Conservation (phyloP, 441 rosid species). For the Brassica hybrid region DNA sequence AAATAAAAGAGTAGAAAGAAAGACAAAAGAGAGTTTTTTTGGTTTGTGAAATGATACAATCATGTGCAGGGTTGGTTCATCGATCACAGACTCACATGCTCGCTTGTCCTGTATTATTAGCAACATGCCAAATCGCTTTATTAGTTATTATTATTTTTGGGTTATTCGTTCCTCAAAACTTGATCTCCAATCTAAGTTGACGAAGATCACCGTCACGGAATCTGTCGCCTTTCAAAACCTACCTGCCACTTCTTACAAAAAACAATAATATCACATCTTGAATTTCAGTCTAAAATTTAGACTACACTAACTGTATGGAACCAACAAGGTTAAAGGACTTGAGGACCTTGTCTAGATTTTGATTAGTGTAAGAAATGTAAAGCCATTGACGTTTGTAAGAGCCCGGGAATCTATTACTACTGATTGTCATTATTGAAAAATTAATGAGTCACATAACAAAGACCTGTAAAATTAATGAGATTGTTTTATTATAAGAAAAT, state of each 20-base stretch:
- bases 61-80: conserved; percentile 40
- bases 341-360: neutral
- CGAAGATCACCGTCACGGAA: conserved; percentile 40
- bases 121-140: conserved; percentile 35
- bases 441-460: conserved; percentile 27
- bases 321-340: neutral
- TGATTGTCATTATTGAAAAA: conserved; percentile 17
- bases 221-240: conserved; percentile 20
- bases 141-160: conserved; percentile 14
- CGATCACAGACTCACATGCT: conserved; percentile 41
- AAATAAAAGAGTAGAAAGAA: neutral
- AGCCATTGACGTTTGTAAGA: conserved; percentile 17
- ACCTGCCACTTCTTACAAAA: neutral
- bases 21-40: conserved; percentile 26
- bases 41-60: conserved; percentile 22
- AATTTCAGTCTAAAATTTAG: too few species aligned
- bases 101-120: conserved; percentile 36
- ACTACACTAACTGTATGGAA: too few species aligned
- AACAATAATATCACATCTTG: neutral
- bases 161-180: conserved; percentile 25
- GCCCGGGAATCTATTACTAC: neutral
- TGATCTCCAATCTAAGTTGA: conserved; percentile 22
- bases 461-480: conserved; percentile 19
- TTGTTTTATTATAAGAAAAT: conserved; percentile 20
- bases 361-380: neutral